Base-by-base conservation (phyloP, 2,329 filamentous ascomycete genomes). In the Penicillium psychrosexuale region DNA sequence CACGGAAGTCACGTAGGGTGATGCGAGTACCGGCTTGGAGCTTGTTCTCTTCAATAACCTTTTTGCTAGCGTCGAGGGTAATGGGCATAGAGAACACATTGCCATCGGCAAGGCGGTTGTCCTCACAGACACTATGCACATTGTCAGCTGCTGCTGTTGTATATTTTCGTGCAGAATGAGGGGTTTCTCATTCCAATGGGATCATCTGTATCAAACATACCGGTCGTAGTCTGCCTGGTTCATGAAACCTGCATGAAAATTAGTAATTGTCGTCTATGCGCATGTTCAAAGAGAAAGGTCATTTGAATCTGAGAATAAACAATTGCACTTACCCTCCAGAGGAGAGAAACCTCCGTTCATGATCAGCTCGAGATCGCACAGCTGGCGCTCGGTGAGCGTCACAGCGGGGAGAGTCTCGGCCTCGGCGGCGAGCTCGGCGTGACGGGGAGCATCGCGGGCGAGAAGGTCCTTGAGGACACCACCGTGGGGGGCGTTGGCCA, bases 341-440 rank as follows among this genome's bases (percentile, higher is more conserved):
- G 94, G 94, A 62, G 92, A 97, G 81, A 99, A 99, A 63, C 94
- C 94, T 73, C 94, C 94, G 76, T 91, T 97, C 76, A 99, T 86
- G 71, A 99, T 91, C 77, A 99, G 79, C 79, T 99, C 94, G 65
- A 99, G 83, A 82, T 99, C 94, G 78, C 94, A 99, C 47, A 99
- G 86, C 78, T 99, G 94, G 69, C 94, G 87, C 83, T 99, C 94
- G 48, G 84, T 89, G 64, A 99, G 86, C 57, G 88, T 79, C 65
- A 99, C 82, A 36, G 93, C 89, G 36, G 91, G 90, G 43, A 97
- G 86, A 31, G 73, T 87, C 81, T 96, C 92, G 39, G 93, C 89
- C 79, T 99, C 94, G 44, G 83, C 84, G 53, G 81, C 79, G 61
- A 99, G 88, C 80, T 96, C 81, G 61, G 82, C 82, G 64, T 94